A percentile compares a stretch with the other conserved stretches of the same genome.
Evolutionary conservation across 2,329 filamentous ascomycete species (phyloP).

Genomic region (Aspergillus hortae): DNA sequence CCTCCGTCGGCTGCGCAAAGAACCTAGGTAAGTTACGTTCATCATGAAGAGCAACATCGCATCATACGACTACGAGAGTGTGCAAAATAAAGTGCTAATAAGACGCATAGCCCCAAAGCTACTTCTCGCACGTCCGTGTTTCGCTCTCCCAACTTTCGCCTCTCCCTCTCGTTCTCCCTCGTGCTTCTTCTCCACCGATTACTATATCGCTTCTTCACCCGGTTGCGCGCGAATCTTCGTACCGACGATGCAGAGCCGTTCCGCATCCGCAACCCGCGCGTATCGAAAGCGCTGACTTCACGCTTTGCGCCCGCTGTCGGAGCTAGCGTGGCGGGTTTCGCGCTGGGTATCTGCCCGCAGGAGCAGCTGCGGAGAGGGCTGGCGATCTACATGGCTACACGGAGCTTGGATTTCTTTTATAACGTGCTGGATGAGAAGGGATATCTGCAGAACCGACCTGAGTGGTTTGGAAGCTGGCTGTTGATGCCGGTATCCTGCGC

Average conservation of each 20-base stretch:
- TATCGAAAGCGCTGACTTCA: constrained; percentile 73
- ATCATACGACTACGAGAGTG: no score
- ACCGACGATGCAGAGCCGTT: constrained; percentile 78
- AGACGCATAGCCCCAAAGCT: constrained; percentile 21
- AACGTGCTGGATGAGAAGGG: constrained; percentile 76
- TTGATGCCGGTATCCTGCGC: constrained; percentile 72
- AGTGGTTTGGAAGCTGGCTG: constrained; percentile 84
- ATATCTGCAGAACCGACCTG: constrained; percentile 65
- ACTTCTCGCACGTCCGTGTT: constrained; percentile 39
- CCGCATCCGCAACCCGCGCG: constrained; percentile 73
- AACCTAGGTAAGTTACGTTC: constrained; percentile 11
- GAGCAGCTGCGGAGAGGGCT: constrained; percentile 72
- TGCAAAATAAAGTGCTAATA: no score
- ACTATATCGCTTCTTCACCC: constrained; percentile 82
- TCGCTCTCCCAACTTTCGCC: constrained; percentile 65
- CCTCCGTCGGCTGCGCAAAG: constrained; percentile 19
- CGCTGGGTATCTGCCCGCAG: constrained; percentile 71
- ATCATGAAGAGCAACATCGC: neutral
- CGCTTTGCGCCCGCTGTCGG: constrained; percentile 84
- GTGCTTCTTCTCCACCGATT: constrained; percentile 86
- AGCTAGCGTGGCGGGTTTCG: constrained; percentile 79
- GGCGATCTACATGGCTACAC: constrained; percentile 76
- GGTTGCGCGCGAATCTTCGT: constrained; percentile 73
- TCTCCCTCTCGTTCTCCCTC: constrained; percentile 78
- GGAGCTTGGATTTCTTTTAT: constrained; percentile 81